These are phyloP conservation scores for Byssochlamys sp. DNA, from an alignment of 2,329 filamentous ascomycete species.

Conservation along the genomic window DNA sequence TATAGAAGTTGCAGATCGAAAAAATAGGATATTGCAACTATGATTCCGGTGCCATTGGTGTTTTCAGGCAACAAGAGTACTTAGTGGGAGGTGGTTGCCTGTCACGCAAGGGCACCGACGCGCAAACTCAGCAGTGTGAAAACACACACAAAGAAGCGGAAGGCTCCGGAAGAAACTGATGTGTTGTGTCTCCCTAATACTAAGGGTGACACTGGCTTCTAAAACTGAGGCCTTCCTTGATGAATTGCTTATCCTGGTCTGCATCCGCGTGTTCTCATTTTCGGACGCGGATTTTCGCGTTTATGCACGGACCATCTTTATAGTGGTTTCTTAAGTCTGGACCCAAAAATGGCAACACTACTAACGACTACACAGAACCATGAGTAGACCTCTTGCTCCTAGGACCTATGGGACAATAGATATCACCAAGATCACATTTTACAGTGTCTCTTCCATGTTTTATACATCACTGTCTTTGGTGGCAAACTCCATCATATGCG, in stretches of 20 bases:
- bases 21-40: not conserved
- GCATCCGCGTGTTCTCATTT: not conserved
- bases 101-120: not conserved
- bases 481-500: not conserved
- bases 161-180: not conserved
- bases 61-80: not conserved
- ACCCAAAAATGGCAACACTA: not conserved
- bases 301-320: slow-evolving; percentile 23
- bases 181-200: not conserved
- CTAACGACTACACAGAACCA: not conserved
- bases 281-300: slow-evolving; percentile 25
- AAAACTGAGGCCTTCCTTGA: not conserved
- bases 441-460: not conserved
- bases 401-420: not conserved
- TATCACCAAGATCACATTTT: not conserved
- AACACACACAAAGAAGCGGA: not conserved
- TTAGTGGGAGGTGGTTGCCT: not conserved
- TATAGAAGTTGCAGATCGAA: not conserved
- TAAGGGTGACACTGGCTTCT: not conserved
- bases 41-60: not conserved
- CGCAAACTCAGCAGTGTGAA: not conserved
- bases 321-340: slow-evolving; percentile 10
- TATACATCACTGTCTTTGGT: not conserved
- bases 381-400: not conserved
- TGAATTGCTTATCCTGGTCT: not conserved